Conservation (phyloP, 1,139 yeast genomes). For the Pichiaceae sp. region DNA sequence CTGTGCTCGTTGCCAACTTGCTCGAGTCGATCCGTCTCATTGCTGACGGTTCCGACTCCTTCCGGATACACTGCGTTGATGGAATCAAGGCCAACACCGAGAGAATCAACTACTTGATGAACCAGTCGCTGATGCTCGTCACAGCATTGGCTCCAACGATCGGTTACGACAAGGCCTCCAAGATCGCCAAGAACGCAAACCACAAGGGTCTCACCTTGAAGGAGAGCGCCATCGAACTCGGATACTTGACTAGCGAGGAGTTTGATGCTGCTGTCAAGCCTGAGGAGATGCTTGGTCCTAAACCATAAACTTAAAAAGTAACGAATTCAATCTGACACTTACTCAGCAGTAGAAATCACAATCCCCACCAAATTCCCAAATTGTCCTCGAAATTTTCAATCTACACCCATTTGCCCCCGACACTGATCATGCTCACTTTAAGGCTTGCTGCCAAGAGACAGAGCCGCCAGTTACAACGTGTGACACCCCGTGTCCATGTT, state of each 20-base stretch:
- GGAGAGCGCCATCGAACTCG: constrained; percentile 87
- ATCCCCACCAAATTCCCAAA: no score
- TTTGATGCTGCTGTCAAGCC: constrained; percentile 97
- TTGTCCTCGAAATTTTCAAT: no score
- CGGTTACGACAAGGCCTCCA: constrained; percentile 95
- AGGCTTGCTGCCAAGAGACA: neutral
- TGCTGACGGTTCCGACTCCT: constrained; percentile 83
- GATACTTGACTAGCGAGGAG: constrained; percentile 72
- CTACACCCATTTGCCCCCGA: no score
- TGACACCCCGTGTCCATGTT: neutral
- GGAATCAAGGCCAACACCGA: constrained; percentile 87
- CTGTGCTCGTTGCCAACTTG: constrained; percentile 86
- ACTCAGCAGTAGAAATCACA: no score
- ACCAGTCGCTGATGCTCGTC: constrained; percentile 94
- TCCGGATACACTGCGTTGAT: constrained; percentile 90
- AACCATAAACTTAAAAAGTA: constrained; percentile 15
- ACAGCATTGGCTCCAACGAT: constrained; percentile 98
- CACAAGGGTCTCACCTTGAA: constrained; percentile 94
- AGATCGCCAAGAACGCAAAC: constrained; percentile 98
- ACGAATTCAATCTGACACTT: neutral
- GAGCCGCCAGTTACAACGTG: constrained; percentile 10
- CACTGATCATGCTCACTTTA: neutral
- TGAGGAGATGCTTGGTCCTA: constrained; percentile 96
- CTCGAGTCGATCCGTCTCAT: constrained; percentile 79
- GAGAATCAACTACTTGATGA: constrained; percentile 77